Base-by-base conservation (phyloP, 2,329 filamentous ascomycete genomes). In the Pseudonectria buxi region DNA sequence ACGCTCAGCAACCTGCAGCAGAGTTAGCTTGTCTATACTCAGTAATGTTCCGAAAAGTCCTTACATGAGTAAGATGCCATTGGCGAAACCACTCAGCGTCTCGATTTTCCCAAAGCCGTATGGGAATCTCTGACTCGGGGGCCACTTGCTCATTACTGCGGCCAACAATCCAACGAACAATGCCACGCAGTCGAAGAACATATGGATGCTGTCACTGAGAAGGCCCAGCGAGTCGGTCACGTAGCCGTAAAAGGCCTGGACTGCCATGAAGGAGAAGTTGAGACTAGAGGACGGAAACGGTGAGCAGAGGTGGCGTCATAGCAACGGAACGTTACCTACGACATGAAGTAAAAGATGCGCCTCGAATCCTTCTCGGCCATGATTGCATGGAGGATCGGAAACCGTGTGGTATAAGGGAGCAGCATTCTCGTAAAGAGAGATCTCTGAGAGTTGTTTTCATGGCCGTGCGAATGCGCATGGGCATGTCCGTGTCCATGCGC, bases 101-200 rank as follows among this genome's bases (percentile, higher is more conserved):
- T 98, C 92, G 38, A 98, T 86, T 62, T 96, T 98, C 39, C 90
- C 89, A 58, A 95, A 92, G 0, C 92, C 92, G 55, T 95, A 96
- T 0, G 92, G 92, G 51, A 95, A 96, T 14, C 81, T 74, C 40
- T 84, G 73, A 56, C 83, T 95, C 1, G 88, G 84, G 2, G 89
- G 88, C 89, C 92, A 95, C 62, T 96, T 96, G 63, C 86, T 92
- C 69, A 95, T 86, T 6, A 98, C 88, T 2, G 90, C 83, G 18
- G 92, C 92, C 50, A 90, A 83, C 9, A 98, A 70, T 10, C 92
- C 92, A 25, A 98, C 88, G 2, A 86, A 78, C 18, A 98, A 73
- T 14, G 90, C 92, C 25, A 95, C 80, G 49, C 92, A 98, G 62
- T 98, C 92, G 52, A 98, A 96, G 54, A 98, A 90, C 92, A 98